Base-by-base conservation (phyloP, 2,329 filamentous ascomycete species). In the Monosporascus sp. region DNA sequence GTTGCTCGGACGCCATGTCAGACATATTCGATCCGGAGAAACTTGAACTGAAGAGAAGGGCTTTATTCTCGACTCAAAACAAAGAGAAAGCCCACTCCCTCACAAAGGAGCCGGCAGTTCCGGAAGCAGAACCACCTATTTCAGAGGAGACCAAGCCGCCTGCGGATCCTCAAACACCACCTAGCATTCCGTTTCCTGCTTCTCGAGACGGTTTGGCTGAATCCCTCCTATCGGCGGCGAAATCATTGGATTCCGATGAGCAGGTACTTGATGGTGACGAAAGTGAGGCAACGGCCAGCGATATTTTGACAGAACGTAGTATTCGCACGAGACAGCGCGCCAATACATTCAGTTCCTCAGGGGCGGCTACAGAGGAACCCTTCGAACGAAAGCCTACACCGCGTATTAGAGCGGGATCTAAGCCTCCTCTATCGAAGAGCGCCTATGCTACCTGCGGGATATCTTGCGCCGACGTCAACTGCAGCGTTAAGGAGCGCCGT, bases 361-460 rank as follows among this genome's bases (percentile, higher is more conserved):
- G 20, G 14, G 8, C 8, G 14, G 20, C 48, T 6, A 31, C 9
- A n/a, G 18, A 41, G 5, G 38, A 17, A 2, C 4, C 46, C 26
- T 31, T 53, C 17, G 41, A 53, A 31, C 57, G 53, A 8, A 11
- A 35, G 5, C 31, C 51, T 2, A 57, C 54, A 17, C 63, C 61
- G 24, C 61, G 63, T 8, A 64, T 64, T 43, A 51, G 49, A 37
- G 18, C n/a, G 1, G 63, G 64, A 4, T 66, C 64, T 1, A 60
- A 55, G 43, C 64, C 64, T 17, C 64, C 63, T 3, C 58, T 65
- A 0, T 65, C 62, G 5, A 50, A 52, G 31, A 66, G 64, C 22
- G 63, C 64, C 3, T 65, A 59, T 31, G 40, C 55, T 5, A 9
- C 38, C 1, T 44, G 45, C 9, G 55, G 59, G 0, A 41, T 53